Conservation (phyloP, 345 rosid genomes). For the Aquilaria malaccensis region DNA sequence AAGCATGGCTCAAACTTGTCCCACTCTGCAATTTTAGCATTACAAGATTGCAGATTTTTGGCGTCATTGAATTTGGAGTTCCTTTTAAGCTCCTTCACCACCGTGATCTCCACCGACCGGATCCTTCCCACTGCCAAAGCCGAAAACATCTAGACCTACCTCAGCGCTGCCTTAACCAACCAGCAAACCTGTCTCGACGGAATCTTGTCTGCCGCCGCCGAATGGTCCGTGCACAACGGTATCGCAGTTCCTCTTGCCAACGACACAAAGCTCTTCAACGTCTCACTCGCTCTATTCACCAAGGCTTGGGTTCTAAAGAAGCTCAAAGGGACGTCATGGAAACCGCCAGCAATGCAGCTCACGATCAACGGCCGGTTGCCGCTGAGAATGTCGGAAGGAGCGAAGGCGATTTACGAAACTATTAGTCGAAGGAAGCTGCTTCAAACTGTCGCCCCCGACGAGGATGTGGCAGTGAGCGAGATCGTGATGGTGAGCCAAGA, state of each 20-base stretch:
- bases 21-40: conserved; percentile 41
- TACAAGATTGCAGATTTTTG: conserved; percentile 62
- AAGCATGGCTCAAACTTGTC: conserved; percentile 32
- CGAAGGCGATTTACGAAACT: conserved; percentile 48
- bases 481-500: conserved; percentile 61
- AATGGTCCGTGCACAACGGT: conserved; percentile 47
- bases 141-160: conserved; percentile 61
- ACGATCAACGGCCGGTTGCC: conserved; percentile 47
- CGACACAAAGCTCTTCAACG: conserved; percentile 71
- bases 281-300: conserved; percentile 64
- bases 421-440: conserved; percentile 47
- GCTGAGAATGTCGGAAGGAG: conserved; percentile 41
- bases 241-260: conserved; percentile 42
- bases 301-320: conserved; percentile 69
- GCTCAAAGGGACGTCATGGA: conserved; percentile 23
- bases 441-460: conserved; percentile 17
- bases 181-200: conserved; percentile 76
- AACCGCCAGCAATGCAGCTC: conserved; percentile 20
- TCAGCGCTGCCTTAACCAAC: conserved; percentile 80
- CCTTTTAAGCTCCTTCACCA: conserved; percentile 35
- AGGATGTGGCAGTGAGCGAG: conserved; percentile 35
- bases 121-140: conserved; percentile 36
- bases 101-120: conserved; percentile 29
- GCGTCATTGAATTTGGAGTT: conserved; percentile 54
- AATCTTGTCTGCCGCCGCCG: conserved; percentile 34